These are phyloP conservation scores for Hypoxylon sp. DNA, from an alignment of 2,329 filamentous ascomycete genomes.

Conservation along the genomic window DNA sequence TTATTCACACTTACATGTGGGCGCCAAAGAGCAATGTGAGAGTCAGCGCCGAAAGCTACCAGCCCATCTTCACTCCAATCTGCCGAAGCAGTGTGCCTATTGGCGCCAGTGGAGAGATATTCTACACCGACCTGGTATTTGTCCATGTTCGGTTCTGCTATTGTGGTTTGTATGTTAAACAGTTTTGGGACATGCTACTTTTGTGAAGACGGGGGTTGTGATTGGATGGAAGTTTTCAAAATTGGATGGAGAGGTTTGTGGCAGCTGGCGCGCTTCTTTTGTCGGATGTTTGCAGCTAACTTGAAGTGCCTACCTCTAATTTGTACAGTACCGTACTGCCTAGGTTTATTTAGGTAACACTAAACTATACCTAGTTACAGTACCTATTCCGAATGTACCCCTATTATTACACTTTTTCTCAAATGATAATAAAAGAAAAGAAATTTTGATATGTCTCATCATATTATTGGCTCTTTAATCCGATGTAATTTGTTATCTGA, in stretches of 20 bases:
- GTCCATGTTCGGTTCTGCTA: slow-evolving; percentile 34
- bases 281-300: too few relatives aligned
- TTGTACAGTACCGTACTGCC: too few relatives aligned
- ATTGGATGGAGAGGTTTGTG: slow-evolving; percentile 22
- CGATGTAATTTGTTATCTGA: too few relatives aligned
- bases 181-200: slow-evolving; percentile 9
- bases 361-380: too few relatives aligned
- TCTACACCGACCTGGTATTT: slow-evolving; percentile 49
- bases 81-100: slow-evolving; percentile 86
- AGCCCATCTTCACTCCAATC: slow-evolving; percentile 83
- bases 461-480: too few relatives aligned
- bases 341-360: too few relatives aligned
- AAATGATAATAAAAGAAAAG: too few relatives aligned
- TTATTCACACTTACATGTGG: slow-evolving; percentile 67
- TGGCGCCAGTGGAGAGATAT: slow-evolving; percentile 82
- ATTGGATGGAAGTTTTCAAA: slow-evolving; percentile 25
- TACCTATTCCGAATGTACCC: too few relatives aligned
- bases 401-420: too few relatives aligned
- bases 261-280: slow-evolving; percentile 13
- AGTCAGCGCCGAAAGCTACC: slow-evolving; percentile 88
- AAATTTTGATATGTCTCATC: too few relatives aligned
- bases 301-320: too few relatives aligned
- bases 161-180: too few relatives aligned
- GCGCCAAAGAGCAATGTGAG: slow-evolving; percentile 88
- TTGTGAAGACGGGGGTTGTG: slow-evolving; percentile 25